These are phyloP conservation scores for Paradendryphiella salina DNA, from an alignment of 2,329 filamentous ascomycete species.

Conservation along the genomic window DNA sequence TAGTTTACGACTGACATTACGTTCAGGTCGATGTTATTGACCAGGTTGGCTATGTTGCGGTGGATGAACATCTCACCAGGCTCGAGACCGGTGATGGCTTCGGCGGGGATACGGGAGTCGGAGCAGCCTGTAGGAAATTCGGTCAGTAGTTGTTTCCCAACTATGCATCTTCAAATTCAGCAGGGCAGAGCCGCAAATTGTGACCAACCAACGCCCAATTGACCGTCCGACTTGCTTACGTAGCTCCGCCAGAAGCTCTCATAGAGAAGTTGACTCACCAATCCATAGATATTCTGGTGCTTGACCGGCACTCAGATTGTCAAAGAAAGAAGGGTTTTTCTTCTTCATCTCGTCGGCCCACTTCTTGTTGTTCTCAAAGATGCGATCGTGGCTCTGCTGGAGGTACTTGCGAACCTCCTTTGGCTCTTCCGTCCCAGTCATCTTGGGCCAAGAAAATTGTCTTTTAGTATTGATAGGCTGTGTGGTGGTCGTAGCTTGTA, in stretches of 20 bases:
- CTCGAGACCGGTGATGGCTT: slow-evolving; percentile 48
- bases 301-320: slow-evolving; percentile 66
- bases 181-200: background rate
- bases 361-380: slow-evolving; percentile 69
- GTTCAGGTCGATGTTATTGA: slow-evolving; percentile 48
- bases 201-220: background rate
- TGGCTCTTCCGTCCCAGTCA: slow-evolving; percentile 27
- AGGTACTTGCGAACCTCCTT: slow-evolving; percentile 55
- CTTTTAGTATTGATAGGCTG: slow-evolving; percentile 6
- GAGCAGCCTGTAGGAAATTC: slow-evolving; percentile 38
- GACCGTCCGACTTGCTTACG: background rate
- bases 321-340: slow-evolving; percentile 67
- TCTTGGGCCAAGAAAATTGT: slow-evolving; percentile 19
- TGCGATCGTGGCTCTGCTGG: slow-evolving; percentile 64
- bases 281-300: slow-evolving; percentile 67
- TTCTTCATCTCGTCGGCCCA: slow-evolving; percentile 65
- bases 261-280: slow-evolving; percentile 26
- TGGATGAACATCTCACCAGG: slow-evolving; percentile 44
- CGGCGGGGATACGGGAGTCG: slow-evolving; percentile 48
- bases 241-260: background rate
- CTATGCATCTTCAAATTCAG: background rate
- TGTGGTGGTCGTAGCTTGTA: slow-evolving; percentile 1
- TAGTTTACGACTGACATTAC: slow-evolving; percentile 49
- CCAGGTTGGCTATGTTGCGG: slow-evolving; percentile 45
- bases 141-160: slow-evolving; percentile 6